phyloP scores from a whole-genome alignment of 805 yeast species.

The Tanozyma kutaoensis region DNA sequence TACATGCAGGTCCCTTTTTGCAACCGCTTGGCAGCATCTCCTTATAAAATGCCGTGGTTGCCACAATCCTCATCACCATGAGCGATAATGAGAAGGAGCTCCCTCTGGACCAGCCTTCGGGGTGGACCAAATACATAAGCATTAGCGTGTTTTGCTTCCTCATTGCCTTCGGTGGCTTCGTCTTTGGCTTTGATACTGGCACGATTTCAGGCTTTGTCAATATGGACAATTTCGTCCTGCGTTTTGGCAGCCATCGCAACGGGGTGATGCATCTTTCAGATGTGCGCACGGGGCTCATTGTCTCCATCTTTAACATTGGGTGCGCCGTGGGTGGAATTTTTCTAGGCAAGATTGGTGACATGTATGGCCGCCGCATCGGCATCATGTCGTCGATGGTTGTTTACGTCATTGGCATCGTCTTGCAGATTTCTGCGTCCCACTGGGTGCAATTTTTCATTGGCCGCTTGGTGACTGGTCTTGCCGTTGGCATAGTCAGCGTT shows the following conservation, averaged over 20 bases:
- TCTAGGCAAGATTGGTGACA: conserved; percentile 44
- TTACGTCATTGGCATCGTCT: conserved; percentile 46
- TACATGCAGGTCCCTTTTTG: too few species aligned
- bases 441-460: too few species aligned
- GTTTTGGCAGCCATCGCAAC: conserved; percentile 37
- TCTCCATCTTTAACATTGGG: conserved; percentile 50
- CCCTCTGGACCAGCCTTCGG: too few species aligned
- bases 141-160: conserved; percentile 32
- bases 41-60: too few species aligned
- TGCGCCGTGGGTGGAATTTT: conserved; percentile 63
- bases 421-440: conserved; percentile 42
- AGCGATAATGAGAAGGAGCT: too few species aligned
- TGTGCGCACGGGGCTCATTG: conserved; percentile 38
- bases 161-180: conserved; percentile 67
- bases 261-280: conserved; percentile 31
- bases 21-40: too few species aligned
- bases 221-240: conserved; percentile 38
- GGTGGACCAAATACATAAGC: too few species aligned
- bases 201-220: conserved; percentile 62
- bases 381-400: conserved; percentile 38
- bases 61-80: too few species aligned
- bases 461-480: conserved; percentile 33
- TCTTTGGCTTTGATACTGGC: conserved; percentile 73
- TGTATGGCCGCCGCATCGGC: conserved; percentile 46
- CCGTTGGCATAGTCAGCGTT: conserved; percentile 7